Conservation (phyloP, 306 rosid species). For the Cucumis melo region DNA sequence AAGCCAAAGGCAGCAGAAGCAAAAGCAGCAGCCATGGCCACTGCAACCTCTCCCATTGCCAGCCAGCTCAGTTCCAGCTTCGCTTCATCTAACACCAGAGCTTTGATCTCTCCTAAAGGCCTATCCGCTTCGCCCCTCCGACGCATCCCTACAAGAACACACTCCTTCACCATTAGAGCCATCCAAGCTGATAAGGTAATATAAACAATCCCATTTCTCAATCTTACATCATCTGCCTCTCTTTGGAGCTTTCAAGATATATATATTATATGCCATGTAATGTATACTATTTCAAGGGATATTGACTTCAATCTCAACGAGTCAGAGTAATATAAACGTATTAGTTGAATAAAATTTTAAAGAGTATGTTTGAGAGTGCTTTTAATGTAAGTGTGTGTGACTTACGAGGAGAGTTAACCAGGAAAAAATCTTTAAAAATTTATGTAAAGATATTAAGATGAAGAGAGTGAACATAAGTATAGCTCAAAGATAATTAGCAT, state of each 20-base stretch:
- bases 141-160: slow-evolving; percentile 22
- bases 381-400: neutral
- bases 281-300: neutral
- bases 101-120: slow-evolving; percentile 56
- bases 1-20: neutral
- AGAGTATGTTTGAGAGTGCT: neutral
- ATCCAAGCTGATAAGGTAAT: slow-evolving; percentile 69
- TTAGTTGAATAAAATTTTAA: neutral
- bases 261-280: neutral
- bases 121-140: slow-evolving; percentile 45
- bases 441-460: too few species aligned
- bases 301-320: neutral
- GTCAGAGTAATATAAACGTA: neutral
- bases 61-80: slow-evolving; percentile 80
- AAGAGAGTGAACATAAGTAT: too few species aligned
- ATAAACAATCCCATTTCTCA: neutral
- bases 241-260: neutral
- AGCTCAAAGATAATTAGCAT: too few species aligned
- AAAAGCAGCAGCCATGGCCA: slow-evolving; percentile 39
- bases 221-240: neutral
- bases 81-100: slow-evolving; percentile 37
- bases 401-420: neutral
- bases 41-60: slow-evolving; percentile 63
- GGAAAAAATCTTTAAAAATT: neutral
- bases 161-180: slow-evolving; percentile 55